Percentiles rank a stretch among this genome's conserved stretches.
Evolutionary conservation across 352 stramenopile genomes (phyloP).

Genomic region (Saprolegnia diclina): DNA sequence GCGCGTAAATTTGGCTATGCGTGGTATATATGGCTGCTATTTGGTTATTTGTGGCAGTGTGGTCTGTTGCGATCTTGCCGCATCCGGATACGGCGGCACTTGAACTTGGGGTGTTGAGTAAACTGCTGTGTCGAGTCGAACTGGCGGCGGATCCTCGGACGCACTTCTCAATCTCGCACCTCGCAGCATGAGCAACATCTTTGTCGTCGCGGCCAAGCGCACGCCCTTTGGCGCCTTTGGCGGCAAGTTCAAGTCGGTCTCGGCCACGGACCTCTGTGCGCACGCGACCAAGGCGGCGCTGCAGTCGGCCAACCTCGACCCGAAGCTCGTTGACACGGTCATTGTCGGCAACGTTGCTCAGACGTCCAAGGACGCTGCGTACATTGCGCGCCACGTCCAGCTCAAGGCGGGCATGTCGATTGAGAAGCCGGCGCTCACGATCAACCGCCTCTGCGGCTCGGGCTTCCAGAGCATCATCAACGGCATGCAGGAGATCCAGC

Average conservation of each 20-base stretch:
- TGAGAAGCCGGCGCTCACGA: slow-evolving; percentile 90
- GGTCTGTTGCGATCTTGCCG: background rate
- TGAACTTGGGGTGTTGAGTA: slow-evolving; percentile 10
- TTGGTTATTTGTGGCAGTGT: too few species aligned
- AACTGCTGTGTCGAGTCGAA: background rate
- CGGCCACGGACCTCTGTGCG: slow-evolving; percentile 88
- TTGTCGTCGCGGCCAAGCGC: slow-evolving; percentile 94
- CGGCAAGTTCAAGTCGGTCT: slow-evolving; percentile 89
- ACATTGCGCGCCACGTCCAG: slow-evolving; percentile 93
- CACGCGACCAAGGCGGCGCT: slow-evolving; percentile 84
- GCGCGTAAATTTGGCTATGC: too few species aligned
- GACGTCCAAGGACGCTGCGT: slow-evolving; percentile 89
- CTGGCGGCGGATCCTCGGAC: too few species aligned
- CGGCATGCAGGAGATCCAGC: slow-evolving; percentile 86
- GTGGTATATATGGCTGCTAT: too few species aligned
- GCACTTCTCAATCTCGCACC: slow-evolving; percentile 5
- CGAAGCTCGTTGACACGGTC: slow-evolving; percentile 83
- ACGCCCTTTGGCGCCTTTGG: slow-evolving; percentile 94
- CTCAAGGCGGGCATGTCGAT: slow-evolving; percentile 87
- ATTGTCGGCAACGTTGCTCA: slow-evolving; percentile 97
- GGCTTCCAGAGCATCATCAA: slow-evolving; percentile 96
- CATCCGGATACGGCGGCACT: background rate
- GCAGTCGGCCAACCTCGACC: slow-evolving; percentile 74
- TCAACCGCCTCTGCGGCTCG: slow-evolving; percentile 96
- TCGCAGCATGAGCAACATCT: slow-evolving; percentile 69